Base-by-base conservation (phyloP, 2,329 filamentous ascomycete genomes). In the Ascochyta lentis region DNA sequence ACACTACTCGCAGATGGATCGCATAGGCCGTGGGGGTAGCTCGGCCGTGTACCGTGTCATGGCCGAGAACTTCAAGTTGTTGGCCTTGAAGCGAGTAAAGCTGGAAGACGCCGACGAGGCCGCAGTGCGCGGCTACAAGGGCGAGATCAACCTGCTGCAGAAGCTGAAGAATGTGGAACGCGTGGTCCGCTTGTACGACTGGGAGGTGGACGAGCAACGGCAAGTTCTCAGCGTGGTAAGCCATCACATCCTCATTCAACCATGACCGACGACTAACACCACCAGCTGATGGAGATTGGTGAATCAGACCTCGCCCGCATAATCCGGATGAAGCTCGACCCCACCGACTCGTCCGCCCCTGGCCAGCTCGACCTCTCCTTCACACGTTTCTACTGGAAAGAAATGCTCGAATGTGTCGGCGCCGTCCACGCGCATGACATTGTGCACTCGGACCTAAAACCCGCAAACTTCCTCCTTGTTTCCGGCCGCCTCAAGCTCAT, bases 331-430 rank as follows among this genome's bases (percentile, higher is more conserved):
- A 67, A 91, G 88, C 68, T 84, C 82, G 74, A 77, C 54, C 67
- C 69, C 3, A 68, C 70, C 13, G 86, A 89, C 49, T 86, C 90
- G 35, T 52, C 48, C 8, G 54, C 58, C 13, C 64, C 66, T 8
- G 66, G 64, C 48, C 85, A 83, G 56, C 89, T 99, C 58, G 95
- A 99, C 71, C 84, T 91, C 1, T 90, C 89, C 49, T 97, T 98
- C 74, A 92, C 95, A 12, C 89, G 95, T n/a, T 96, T 91, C 77
- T 96, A 96, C 81, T 99, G 95, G 95, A 95, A 96, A 76, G 95
- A 99, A 78, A 99, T 99, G 95, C 87, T 99, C 16, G 92, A 96
- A 75, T 98, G 95, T 72, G 86, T 99, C 6, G 86, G 91, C 64
- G 86, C 94, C 0, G 92, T 99, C 1, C 95, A 99, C 72, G 85